phyloP scores from a whole-genome alignment of 2,329 filamentous ascomycete genomes.

The Aspergillus chevalieri region DNA sequence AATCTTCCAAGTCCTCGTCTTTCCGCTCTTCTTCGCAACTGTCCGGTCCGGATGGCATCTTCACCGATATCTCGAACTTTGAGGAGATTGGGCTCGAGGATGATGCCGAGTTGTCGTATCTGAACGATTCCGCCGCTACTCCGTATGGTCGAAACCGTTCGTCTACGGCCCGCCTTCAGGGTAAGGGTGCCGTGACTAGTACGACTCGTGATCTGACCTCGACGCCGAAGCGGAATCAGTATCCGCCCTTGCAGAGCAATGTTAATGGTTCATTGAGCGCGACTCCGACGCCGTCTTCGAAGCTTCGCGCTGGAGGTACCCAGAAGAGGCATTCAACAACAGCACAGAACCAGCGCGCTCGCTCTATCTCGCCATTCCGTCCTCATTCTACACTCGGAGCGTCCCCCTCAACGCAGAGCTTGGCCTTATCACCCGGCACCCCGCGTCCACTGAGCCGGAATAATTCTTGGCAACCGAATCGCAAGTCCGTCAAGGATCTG shows the following conservation, averaged over 20 bases:
- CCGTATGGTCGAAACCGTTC: constrained; percentile 24
- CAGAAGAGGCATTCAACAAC: constrained; percentile 22
- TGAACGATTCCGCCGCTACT: constrained; percentile 20
- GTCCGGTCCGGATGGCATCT: constrained; percentile 61
- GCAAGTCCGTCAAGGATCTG: constrained; percentile 44
- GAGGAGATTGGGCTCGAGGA: constrained; percentile 88
- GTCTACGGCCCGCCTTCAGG: constrained; percentile 17
- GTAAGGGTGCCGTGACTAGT: constrained; percentile 6
- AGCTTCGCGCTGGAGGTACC: constrained; percentile 2
- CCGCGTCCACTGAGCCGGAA: constrained; percentile 25
- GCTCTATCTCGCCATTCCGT: constrained; percentile 25
- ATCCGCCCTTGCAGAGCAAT: constrained; percentile 20
- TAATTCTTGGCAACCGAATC: constrained; percentile 38
- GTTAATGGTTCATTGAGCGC: constrained; percentile 18
- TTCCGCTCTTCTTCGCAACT: constrained; percentile 70
- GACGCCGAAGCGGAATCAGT: constrained; percentile 14
- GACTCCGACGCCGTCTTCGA: neutral
- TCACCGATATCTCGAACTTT: constrained; percentile 74
- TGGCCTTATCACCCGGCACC: constrained; percentile 21
- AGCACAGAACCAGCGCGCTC: constrained; percentile 24
- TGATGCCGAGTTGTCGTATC: constrained; percentile 44
- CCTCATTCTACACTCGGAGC: constrained; percentile 16
- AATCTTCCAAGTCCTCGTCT: constrained; percentile 86
- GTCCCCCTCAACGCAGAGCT: constrained; percentile 20
- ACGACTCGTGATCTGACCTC: constrained; percentile 32